These are phyloP conservation scores for Aphanomyces invadans DNA, from an alignment of 352 stramenopile species.

Conservation along the genomic window DNA sequence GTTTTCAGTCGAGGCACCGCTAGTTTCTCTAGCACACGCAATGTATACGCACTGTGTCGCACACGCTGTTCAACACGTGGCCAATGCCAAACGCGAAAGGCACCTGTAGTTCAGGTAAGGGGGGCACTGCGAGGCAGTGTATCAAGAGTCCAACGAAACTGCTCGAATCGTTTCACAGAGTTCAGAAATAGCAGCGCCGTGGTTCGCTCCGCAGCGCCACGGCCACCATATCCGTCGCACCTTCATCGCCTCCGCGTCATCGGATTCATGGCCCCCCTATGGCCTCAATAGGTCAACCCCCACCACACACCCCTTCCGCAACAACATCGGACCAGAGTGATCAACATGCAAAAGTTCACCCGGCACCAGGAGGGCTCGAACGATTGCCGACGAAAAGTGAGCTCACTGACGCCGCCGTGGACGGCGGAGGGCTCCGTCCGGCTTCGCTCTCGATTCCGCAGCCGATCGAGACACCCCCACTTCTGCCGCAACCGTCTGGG, in stretches of 20 bases:
- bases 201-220: not conserved
- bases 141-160: not conserved
- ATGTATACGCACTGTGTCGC: too few relatives aligned
- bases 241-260: not conserved
- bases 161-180: not conserved
- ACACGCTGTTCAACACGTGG: too few relatives aligned
- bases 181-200: not conserved
- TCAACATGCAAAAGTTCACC: not conserved
- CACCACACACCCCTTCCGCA: not conserved
- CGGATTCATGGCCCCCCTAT: not conserved
- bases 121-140: not conserved
- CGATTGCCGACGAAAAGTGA: not conserved
- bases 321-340: not conserved
- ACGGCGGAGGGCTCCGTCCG: not conserved
- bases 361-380: not conserved
- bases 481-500: not conserved
- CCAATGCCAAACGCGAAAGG: too few relatives aligned
- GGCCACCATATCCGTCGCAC: not conserved
- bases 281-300: not conserved
- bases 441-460: not conserved
- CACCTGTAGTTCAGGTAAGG: not conserved
- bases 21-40: too few relatives aligned
- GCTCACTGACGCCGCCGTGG: not conserved
- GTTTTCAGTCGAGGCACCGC: too few relatives aligned
- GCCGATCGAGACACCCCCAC: not conserved